Percentiles rank a stretch among this genome's conserved stretches.
phyloP scores from a whole-genome alignment of 2,329 filamentous ascomycete species.

The Elsinoe necatrix region DNA sequence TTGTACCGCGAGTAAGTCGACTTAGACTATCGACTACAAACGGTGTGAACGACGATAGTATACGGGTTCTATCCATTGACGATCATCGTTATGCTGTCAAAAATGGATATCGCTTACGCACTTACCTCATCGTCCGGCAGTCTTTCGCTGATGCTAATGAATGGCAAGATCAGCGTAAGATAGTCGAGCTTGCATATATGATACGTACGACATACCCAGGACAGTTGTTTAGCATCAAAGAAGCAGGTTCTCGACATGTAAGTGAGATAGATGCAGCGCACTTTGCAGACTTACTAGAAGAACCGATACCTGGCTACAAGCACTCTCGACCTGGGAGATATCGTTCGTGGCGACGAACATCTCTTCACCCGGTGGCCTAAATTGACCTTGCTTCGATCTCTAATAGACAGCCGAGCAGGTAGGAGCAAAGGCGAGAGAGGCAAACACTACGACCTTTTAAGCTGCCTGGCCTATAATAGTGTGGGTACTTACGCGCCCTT shows the following conservation, averaged over 20 bases:
- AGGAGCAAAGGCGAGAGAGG: background rate
- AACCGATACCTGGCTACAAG: background rate
- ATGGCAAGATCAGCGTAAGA: background rate
- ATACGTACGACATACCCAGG: background rate
- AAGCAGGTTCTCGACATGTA: background rate
- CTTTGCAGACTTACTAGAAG: background rate
- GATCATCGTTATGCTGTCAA: background rate
- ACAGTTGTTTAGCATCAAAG: background rate
- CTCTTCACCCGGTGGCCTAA: background rate
- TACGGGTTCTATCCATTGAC: background rate
- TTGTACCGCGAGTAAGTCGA: too few species aligned
- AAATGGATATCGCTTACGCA: background rate
- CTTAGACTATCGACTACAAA: too few species aligned
- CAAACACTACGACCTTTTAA: background rate
- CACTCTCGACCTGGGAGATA: background rate
- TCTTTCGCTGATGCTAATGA: background rate
- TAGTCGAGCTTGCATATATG: background rate
- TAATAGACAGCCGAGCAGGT: background rate
- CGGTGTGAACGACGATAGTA: background rate
- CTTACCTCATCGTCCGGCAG: background rate
- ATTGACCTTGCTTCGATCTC: too few species aligned
- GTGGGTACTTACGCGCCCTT: background rate
- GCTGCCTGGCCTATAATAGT: background rate
- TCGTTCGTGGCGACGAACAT: background rate
- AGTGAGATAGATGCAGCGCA: background rate